phyloP scores from a whole-genome alignment of 2,329 filamentous ascomycete species.

The Claviceps sp. region DNA sequence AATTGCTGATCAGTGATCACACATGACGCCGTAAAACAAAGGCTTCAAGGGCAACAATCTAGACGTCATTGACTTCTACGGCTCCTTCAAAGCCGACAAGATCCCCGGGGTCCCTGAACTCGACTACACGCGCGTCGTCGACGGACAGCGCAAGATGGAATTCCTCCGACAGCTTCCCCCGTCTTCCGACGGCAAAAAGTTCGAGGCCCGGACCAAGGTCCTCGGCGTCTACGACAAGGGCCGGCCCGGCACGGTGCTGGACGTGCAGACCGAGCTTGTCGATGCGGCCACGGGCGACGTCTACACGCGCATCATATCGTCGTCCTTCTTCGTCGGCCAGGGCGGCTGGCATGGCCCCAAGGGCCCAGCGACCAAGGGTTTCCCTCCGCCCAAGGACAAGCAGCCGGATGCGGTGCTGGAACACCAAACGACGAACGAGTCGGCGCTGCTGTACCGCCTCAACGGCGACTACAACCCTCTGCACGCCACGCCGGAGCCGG shows the following conservation, averaged over 20 bases:
- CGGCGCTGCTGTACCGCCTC: constrained; percentile 65
- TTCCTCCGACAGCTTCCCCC: constrained; percentile 66
- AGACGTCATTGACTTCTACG: constrained; percentile 79
- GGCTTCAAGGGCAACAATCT: constrained; percentile 65
- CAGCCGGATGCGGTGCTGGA: constrained; percentile 60
- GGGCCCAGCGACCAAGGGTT: constrained; percentile 68
- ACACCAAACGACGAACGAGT: constrained; percentile 58
- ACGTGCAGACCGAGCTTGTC: constrained; percentile 65
- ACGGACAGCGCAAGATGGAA: constrained; percentile 70
- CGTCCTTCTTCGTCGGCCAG: constrained; percentile 69
- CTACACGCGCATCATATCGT: constrained; percentile 56
- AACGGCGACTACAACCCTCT: constrained; percentile 94
- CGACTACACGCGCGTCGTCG: constrained; percentile 60
- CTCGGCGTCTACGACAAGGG: constrained; percentile 86
- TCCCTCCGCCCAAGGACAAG: constrained; percentile 60
- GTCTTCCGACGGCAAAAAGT: constrained; percentile 55
- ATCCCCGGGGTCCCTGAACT: constrained; percentile 70
- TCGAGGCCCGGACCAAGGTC: constrained; percentile 66
- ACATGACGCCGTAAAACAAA: constrained; percentile 10
- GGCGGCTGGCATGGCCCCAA: constrained; percentile 80
- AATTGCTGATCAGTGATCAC: too few relatives aligned
- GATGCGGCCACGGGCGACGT: constrained; percentile 56
- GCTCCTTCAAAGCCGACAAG: constrained; percentile 46
- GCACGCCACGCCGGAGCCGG: constrained; percentile 75
- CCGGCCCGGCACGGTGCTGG: constrained; percentile 66